Evolutionary conservation across 352 stramenopile genomes (phyloP).

Genomic region (Pythium rishiriense): DNA sequence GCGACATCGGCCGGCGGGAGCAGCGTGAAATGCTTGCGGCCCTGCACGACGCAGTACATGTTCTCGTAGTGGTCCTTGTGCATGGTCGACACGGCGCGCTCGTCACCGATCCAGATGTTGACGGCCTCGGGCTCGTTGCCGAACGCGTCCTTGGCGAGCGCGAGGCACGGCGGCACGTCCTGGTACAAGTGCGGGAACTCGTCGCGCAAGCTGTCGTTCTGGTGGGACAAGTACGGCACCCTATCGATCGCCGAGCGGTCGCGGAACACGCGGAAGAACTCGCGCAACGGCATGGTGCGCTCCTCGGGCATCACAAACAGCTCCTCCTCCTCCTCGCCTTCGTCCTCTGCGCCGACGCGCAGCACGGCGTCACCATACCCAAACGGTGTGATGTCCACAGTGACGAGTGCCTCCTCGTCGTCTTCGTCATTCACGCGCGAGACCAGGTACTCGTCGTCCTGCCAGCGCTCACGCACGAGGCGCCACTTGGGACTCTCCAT

Average conservation of each 20-base stretch:
- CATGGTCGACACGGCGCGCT: slow-evolving; percentile 93
- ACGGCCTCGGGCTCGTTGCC: slow-evolving; percentile 85
- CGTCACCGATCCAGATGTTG: slow-evolving; percentile 98
- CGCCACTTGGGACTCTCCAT: slow-evolving; percentile 61
- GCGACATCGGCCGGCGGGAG: slow-evolving; percentile 85
- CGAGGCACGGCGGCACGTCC: slow-evolving; percentile 62
- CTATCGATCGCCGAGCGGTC: slow-evolving; percentile 63
- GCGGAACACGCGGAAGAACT: slow-evolving; percentile 55
- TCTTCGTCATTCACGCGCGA: slow-evolving; percentile 26
- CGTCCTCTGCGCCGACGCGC: slow-evolving; percentile 29
- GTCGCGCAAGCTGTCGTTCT: slow-evolving; percentile 80
- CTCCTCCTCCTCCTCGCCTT: slow-evolving; percentile 22
- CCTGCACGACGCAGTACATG: slow-evolving; percentile 96
- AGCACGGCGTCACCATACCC: slow-evolving; percentile 71
- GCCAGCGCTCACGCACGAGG: slow-evolving; percentile 48
- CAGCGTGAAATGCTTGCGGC: slow-evolving; percentile 95
- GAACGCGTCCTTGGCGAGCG: slow-evolving; percentile 64
- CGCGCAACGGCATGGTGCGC: slow-evolving; percentile 59
- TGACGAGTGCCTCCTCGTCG: slow-evolving; percentile 43
- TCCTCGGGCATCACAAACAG: slow-evolving; percentile 83
- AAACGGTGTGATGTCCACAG: slow-evolving; percentile 80
- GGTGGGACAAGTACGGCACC: slow-evolving; percentile 83
- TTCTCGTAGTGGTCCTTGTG: slow-evolving; percentile 99
- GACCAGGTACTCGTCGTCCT: slow-evolving; percentile 56
- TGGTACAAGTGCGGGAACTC: slow-evolving; percentile 66